Percentiles rank a stretch among this genome's conserved stretches.
These are phyloP conservation scores for Casaregolazyma suthepensis DNA, from an alignment of 1,139 yeast genomes.

Conservation along the genomic window DNA sequence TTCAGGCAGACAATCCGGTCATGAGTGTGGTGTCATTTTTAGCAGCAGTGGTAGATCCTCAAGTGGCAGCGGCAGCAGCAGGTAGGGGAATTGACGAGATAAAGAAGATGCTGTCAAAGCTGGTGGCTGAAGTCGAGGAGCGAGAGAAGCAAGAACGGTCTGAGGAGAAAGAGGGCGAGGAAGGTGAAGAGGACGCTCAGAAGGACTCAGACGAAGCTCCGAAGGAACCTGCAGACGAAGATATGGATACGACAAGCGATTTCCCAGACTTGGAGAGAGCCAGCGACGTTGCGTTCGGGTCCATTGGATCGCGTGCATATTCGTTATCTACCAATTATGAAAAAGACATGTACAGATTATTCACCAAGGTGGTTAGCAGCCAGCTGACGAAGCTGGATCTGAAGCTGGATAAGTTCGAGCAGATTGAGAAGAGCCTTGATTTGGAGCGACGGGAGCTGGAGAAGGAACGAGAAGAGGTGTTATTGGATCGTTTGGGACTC, in stretches of 20 bases:
- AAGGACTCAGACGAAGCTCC: conserved; percentile 10
- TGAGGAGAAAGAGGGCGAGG: conserved; percentile 13
- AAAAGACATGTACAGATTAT: conserved; percentile 46
- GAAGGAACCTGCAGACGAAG: conserved; percentile 14
- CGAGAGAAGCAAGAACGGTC: conserved; percentile 7
- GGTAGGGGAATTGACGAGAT: conserved; percentile 39
- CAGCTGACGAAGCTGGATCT: conserved; percentile 71
- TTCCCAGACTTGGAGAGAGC: conserved; percentile 16
- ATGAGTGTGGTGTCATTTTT: conserved; percentile 83
- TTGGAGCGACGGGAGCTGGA: conserved; percentile 69
- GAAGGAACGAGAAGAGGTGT: conserved; percentile 73
- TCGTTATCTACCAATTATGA: conserved; percentile 80
- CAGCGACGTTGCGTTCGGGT: conserved; percentile 28
- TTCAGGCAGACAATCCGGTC: conserved; percentile 86
- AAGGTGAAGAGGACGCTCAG: conserved; percentile 9
- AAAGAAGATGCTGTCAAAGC: conserved; percentile 35
- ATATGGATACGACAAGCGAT: conserved; percentile 7
- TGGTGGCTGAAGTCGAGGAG: conserved; percentile 19
- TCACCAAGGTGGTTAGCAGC: conserved; percentile 62
- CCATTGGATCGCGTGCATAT: conserved; percentile 74
- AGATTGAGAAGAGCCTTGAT: conserved; percentile 73
- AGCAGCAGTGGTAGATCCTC: conserved; percentile 82
- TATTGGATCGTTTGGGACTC: conserved; percentile 70
- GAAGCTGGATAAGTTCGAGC: conserved; percentile 62
- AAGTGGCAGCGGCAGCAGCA: conserved; percentile 75